Evolutionary conservation across 73 alveolate species (phyloP), one percentile per base, ranked within the genome.

Genomic region (Paramecium caudatum): DNA sequence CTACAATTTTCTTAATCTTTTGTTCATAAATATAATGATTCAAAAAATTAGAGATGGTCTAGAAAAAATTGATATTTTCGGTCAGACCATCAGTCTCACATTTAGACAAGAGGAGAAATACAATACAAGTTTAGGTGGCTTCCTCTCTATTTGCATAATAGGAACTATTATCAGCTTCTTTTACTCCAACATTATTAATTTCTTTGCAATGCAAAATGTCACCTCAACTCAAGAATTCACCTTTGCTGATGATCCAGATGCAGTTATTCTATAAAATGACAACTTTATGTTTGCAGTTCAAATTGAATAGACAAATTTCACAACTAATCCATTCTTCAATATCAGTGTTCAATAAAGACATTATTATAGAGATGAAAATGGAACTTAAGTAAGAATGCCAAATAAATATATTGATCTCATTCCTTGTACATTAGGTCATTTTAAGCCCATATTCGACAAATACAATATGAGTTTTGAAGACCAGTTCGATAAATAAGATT

Each of bases 281-380:
- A 61, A 41, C 2, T 86, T 62, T 63, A 86, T 86, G 93, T 41
- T 86, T 8, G 88, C 93, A 15, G 93, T 86, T 3, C 48, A 86
- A 30, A 63, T 86, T 9, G 85, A 55, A 46, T 46, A 86, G 36
- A 46, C 16, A 13, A 78, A 86, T 86, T 86, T 86, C 80, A 86
- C 80, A 1, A n/a, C 47, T 8, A 86, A 86, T 43, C 93, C 93
- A 21, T 86, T 43, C 65, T 45, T 61, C 30, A 86, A 86, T 25
- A 86, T 86, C 21, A 86, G 90, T 5, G 90, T 86, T 9, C 62
- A 86, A 21, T 43, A 86, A 47, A 69, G 78, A 37, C 46, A 43
- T 55, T 86, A 86, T 49, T 13, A 47, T 32, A 43, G 46, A 0
- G 61, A 16, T 13, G 62, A 69, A 0, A 86, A 86, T 63, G 93